A percentile compares a stretch with the other conserved stretches of the same genome.
These are phyloP conservation scores for Tolypocladium ovalisporum DNA, from an alignment of 2,329 filamentous ascomycete genomes.

Conservation along the genomic window DNA sequence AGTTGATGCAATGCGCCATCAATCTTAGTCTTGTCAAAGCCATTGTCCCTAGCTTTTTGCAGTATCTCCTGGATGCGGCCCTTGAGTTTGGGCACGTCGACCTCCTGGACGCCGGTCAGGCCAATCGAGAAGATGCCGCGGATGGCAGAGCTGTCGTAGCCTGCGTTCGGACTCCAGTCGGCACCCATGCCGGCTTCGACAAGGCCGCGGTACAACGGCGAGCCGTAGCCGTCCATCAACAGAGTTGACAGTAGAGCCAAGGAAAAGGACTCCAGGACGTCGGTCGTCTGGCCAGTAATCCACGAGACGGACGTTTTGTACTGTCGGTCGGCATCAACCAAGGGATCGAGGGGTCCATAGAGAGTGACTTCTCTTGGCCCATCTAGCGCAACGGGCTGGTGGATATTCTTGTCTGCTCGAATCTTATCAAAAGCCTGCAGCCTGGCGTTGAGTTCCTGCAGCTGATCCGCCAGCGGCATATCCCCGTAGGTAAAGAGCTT, in stretches of 20 bases:
- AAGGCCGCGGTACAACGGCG: conserved; percentile 78
- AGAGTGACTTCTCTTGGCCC: conserved; percentile 62
- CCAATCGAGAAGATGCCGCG: conserved; percentile 82
- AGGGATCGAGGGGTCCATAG: conserved; percentile 72
- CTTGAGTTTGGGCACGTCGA: conserved; percentile 68
- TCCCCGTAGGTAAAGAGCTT: conserved; percentile 95
- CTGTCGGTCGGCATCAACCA: conserved; percentile 78
- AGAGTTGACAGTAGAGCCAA: conserved; percentile 72
- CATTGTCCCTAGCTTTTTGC: conserved; percentile 56
- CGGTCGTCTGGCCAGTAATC: conserved; percentile 72
- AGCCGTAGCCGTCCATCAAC: conserved; percentile 89
- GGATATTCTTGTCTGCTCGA: conserved; percentile 59
- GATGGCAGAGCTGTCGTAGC: conserved; percentile 71
- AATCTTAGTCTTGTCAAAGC: conserved; percentile 84
- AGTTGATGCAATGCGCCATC: conserved; percentile 90
- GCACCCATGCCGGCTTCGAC: conserved; percentile 85
- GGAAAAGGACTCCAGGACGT: conserved; percentile 83
- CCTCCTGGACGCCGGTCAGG: conserved; percentile 76
- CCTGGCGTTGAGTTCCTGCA: conserved; percentile 66
- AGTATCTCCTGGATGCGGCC: conserved; percentile 63
- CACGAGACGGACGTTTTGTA: conserved; percentile 91
- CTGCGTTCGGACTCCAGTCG: conserved; percentile 90
- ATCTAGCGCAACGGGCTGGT: conserved; percentile 61
- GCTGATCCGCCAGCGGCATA: conserved; percentile 73
- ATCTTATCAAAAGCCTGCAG: conserved; percentile 65